Percentiles rank a stretch among this genome's conserved stretches.
phyloP scores from a whole-genome alignment of 2,329 filamentous ascomycete genomes.

The Dactylellina parvicollis region DNA sequence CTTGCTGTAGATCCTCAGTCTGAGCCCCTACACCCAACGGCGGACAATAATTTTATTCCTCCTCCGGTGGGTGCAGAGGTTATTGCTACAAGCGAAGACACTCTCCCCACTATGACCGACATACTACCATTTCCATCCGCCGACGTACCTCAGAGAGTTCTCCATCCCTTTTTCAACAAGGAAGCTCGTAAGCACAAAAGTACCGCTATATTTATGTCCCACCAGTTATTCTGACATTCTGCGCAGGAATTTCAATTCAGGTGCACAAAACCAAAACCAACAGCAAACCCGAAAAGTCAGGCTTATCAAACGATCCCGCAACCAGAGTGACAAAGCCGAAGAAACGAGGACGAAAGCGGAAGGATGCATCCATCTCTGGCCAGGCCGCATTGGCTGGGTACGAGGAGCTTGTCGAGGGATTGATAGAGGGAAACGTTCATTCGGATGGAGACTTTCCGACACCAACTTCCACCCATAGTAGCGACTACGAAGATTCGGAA shows the following conservation, averaged over 20 bases:
- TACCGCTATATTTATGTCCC: background rate
- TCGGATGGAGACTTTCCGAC: slow-evolving; percentile 47
- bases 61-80: background rate
- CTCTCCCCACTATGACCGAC: slow-evolving; percentile 9
- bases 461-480: slow-evolving; percentile 35
- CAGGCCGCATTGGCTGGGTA: background rate
- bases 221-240: background rate
- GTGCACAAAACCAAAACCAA: slow-evolving; percentile 30
- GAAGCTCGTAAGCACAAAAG: slow-evolving; percentile 32
- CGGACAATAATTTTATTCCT: background rate
- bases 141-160: slow-evolving; percentile 8
- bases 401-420: slow-evolving; percentile 10
- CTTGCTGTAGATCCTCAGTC: background rate
- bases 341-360: slow-evolving; percentile 27
- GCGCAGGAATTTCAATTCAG: slow-evolving; percentile 30
- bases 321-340: slow-evolving; percentile 36
- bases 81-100: slow-evolving; percentile 4
- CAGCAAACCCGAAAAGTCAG: slow-evolving; percentile 32
- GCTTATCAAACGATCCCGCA: slow-evolving; percentile 7
- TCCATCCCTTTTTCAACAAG: slow-evolving; percentile 48
- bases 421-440: slow-evolving; percentile 4
- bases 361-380: slow-evolving; percentile 4
- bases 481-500: slow-evolving; percentile 34
- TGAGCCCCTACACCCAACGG: background rate
- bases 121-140: background rate